Evolutionary conservation across 495 filamentous ascomycete species (phyloP), one percentile per base, ranked within the genome.

Genomic region (Trichocladium uniseriatum): DNA sequence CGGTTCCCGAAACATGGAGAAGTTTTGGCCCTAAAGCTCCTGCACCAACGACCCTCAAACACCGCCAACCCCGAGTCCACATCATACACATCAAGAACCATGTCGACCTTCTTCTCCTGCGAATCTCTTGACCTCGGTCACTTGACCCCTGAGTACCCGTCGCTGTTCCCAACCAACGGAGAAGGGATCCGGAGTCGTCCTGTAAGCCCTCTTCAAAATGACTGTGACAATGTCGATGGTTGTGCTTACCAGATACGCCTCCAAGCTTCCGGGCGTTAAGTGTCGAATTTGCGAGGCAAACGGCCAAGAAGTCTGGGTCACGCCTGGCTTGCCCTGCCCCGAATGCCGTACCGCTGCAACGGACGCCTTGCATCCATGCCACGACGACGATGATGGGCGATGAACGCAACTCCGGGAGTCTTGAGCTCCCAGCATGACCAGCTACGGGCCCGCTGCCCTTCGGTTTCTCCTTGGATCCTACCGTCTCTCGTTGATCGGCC

Each of bases 251-350:
- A 27, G 24, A 27, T 27, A 8, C 4, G 8, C 14, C 2, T 6
- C 5, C 22, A 8, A 61, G 50, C 35, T 60, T 9, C 64, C 64
- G 11, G 64, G 64, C 3, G 51, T 63, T n/a, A 56, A 45, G 9
- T 67, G 64, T 40, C 48, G 38, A 2, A 63, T 48, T 1, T 67
- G 64, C 39, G 61, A 64, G 34, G 62, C 58, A 16, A 72, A 73
- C 35, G 73, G 73, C 31, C 54, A 65, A 22, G 73, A 75, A 32
- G 65, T 73, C 36, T 76, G 73, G 73, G 72, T 76, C 38, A 64
- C 74, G 32, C 71, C 71, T 2, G 72, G 73, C 34, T 58, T 66
- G 32, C 56, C 64, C 16, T 76, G 73, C 44, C 61, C 60, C 10
- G 64, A 69, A 43, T 76, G 73, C 56, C 63, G 69, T 22, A 74